phyloP scores from a whole-genome alignment of 192 early-diverging fungal species.

The Polychytrium aggregatum region DNA sequence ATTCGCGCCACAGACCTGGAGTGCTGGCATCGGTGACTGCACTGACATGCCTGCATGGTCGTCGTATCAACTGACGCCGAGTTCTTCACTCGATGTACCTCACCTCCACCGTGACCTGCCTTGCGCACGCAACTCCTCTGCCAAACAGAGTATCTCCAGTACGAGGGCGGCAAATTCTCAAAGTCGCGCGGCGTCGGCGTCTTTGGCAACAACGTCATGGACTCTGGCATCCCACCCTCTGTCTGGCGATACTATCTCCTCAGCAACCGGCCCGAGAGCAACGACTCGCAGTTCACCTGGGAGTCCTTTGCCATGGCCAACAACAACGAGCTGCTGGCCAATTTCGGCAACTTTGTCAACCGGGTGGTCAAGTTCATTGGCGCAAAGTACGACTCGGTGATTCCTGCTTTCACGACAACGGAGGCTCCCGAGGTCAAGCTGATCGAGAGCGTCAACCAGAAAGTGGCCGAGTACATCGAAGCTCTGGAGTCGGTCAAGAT shows the following conservation, averaged over 20 bases:
- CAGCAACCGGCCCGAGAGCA: constrained; percentile 80
- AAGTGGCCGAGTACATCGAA: constrained; percentile 66
- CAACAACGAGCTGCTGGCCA: constrained; percentile 90
- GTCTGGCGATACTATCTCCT: constrained; percentile 98
- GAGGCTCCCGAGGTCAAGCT: constrained; percentile 57
- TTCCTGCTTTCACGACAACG: constrained; percentile 50
- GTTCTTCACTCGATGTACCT: too few relatives aligned
- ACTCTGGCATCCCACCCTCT: constrained; percentile 76
- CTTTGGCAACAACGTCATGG: constrained; percentile 90
- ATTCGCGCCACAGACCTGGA: too few relatives aligned
- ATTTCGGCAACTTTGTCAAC: constrained; percentile 97
- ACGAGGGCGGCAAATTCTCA: constrained; percentile 92
- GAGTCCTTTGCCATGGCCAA: constrained; percentile 83
- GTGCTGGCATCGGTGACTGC: not conserved
- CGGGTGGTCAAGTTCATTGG: constrained; percentile 87
- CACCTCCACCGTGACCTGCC: too few relatives aligned
- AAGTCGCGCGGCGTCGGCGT: constrained; percentile 94
- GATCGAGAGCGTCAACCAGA: constrained; percentile 69
- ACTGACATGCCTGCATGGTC: too few relatives aligned
- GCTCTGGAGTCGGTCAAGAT: constrained; percentile 76
- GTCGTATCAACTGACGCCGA: too few relatives aligned
- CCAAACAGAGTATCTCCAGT: constrained; percentile 96
- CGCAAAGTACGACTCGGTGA: constrained; percentile 79
- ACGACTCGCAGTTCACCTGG: constrained; percentile 90
- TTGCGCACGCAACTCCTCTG: too few relatives aligned